These are phyloP conservation scores for Phaffia rhodozyma DNA, from an alignment of 1,284 basidiomycete genomes.

Conservation along the genomic window DNA sequence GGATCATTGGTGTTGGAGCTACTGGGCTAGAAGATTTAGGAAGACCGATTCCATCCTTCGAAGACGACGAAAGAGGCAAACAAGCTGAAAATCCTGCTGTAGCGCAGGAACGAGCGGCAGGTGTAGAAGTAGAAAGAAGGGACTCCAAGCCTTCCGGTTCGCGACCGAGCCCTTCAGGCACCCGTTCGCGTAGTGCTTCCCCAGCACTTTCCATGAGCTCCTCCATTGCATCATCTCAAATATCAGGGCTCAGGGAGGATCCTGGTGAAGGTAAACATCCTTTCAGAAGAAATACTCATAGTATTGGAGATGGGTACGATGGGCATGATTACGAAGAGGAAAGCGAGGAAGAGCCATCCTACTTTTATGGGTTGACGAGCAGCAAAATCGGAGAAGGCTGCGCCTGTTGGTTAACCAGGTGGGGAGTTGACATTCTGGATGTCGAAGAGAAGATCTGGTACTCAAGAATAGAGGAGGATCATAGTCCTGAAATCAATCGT, in stretches of 20 bases:
- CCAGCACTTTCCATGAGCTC: not conserved
- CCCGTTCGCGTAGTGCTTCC: not conserved
- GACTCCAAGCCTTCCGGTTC: too few relatives aligned
- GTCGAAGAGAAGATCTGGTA: slow-evolving; percentile 44
- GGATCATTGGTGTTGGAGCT: not conserved
- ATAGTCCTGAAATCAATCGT: slow-evolving; percentile 15
- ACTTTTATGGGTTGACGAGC: slow-evolving; percentile 67
- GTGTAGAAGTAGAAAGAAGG: too few relatives aligned
- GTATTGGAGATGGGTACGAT: not conserved
- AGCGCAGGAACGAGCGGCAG: too few relatives aligned
- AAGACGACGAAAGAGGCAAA: too few relatives aligned
- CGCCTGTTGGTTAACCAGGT: slow-evolving; percentile 74
- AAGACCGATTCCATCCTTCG: not conserved
- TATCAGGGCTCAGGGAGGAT: not conserved
- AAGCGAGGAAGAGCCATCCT: slow-evolving; percentile 28
- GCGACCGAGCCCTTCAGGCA: too few relatives aligned
- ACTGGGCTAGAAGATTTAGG: slow-evolving; percentile 3
- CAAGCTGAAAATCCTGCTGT: too few relatives aligned
- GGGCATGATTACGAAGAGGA: not conserved
- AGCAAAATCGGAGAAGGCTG: slow-evolving; percentile 85
- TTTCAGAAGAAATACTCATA: too few relatives aligned
- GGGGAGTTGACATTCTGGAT: slow-evolving; percentile 65
- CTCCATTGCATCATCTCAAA: not conserved
- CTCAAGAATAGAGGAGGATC: not conserved
- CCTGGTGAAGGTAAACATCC: not conserved